Conservation (phyloP, 106 monocot species). For the Dendrobium huoshanense region DNA sequence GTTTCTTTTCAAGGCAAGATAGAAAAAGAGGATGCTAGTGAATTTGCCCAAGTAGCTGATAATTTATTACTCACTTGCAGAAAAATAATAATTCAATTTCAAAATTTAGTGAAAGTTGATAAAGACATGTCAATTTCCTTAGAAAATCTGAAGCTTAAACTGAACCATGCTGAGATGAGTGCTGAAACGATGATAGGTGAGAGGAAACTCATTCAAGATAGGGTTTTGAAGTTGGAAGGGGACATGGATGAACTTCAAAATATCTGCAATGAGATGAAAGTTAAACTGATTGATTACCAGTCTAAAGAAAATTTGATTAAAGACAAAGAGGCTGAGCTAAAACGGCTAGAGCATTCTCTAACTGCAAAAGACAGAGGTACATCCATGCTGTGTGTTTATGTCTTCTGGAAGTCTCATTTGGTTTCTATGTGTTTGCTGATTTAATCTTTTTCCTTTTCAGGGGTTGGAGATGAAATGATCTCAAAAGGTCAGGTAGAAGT, state of each 20-base stretch:
- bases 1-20: neutral
- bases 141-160: conserved; percentile 34
- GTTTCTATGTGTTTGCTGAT: neutral
- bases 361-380: conserved; percentile 49
- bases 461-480: conserved; percentile 20
- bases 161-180: conserved; percentile 37
- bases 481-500: conserved; percentile 37
- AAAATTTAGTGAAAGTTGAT: conserved; percentile 34
- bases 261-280: conserved; percentile 41
- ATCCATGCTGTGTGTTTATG: neutral
- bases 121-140: conserved; percentile 13
- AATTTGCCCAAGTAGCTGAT: conserved; percentile 27
- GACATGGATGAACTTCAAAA: conserved; percentile 41
- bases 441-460: conserved; percentile 27
- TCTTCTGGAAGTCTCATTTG: neutral
- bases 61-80: conserved; percentile 31
- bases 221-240: conserved; percentile 35
- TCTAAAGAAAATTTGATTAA: conserved; percentile 31
- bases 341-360: conserved; percentile 24
- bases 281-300: conserved; percentile 44
- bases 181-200: conserved; percentile 42
- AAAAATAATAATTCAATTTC: conserved; percentile 27
- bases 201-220: conserved; percentile 29
- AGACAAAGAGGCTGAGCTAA: conserved; percentile 47
- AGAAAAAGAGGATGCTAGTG: conserved; percentile 7